phyloP scores from a whole-genome alignment of 306 rosid genomes.

The Lathyrus sativus region DNA sequence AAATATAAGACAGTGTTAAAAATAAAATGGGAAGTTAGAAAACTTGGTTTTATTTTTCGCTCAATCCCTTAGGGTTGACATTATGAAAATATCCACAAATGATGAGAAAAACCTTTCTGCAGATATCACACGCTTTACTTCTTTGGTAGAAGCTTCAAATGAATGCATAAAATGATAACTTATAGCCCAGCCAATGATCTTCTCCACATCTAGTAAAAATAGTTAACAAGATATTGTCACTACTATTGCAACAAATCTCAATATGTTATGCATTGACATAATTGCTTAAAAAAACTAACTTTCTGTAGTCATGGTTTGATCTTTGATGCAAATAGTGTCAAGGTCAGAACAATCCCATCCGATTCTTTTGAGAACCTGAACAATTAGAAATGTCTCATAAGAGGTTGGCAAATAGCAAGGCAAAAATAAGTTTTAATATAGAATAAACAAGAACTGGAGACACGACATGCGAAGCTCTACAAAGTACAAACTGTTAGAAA shows the following conservation, averaged over 20 bases:
- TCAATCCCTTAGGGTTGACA: neutral
- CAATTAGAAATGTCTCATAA: constrained; percentile 29
- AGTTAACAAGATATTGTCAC: constrained; percentile 23
- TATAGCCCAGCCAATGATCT: constrained; percentile 85
- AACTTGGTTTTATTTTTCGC: neutral
- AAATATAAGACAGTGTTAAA: constrained; percentile 39
- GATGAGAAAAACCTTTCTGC: constrained; percentile 65
- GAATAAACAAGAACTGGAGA: constrained; percentile 2
- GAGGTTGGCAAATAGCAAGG: constrained; percentile 18
- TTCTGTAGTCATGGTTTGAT: constrained; percentile 75
- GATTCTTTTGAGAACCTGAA: constrained; percentile 76
- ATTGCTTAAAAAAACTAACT: constrained; percentile 49
- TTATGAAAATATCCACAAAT: constrained; percentile 19
- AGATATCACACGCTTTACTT: constrained; percentile 64
- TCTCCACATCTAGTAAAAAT: constrained; percentile 67
- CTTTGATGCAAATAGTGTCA: constrained; percentile 71
- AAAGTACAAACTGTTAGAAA: neutral
- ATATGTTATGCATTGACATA: neutral
- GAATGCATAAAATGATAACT: constrained; percentile 73
- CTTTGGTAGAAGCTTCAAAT: constrained; percentile 53
- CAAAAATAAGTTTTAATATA: neutral
- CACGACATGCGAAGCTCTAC: constrained; percentile 3
- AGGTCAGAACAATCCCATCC: constrained; percentile 85
- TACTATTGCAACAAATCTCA: constrained; percentile 24
- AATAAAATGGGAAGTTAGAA: constrained; percentile 3